Evolutionary conservation across 352 stramenopile genomes (phyloP), one percentile per base, ranked within the genome.

Genomic region (Peronospora tabacina): DNA sequence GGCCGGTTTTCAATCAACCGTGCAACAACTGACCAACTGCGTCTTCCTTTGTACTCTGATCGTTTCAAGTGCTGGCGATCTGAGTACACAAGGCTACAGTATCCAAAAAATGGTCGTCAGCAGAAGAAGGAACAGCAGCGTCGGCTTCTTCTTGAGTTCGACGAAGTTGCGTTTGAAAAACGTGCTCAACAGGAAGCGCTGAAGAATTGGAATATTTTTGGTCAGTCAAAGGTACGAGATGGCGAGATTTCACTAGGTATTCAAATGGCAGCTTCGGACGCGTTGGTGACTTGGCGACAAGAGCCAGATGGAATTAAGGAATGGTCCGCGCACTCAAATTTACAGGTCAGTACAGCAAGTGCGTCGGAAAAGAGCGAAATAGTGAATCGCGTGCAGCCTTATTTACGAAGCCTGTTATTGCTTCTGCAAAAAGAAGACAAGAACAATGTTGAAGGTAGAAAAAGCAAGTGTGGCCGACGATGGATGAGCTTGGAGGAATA

Each of bases 401-500:
- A 75, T 62, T 46, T 82, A 52, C 59, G 64, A 44, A 63, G 44
- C 48, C 29, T 80, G 19, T 43, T 46, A n/a, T 54, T 58, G 13
- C 44, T 68, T 6, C 36, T 72, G 16, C 60, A 50, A 43, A 66
- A 57, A 20, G 54, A 63, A 17, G 49, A 61, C 40, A 69, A 57
- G 41, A 62, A 67, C 11, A 58, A 61, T 49, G 44, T 48, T 45
- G 55, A 61, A 32, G 19, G 47, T 40, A 46, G 35, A 50, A 61
- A 48, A 46, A 32, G 11, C 6, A 41, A 40, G 10, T 52, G 61
- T 42, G 52, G 55, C 43, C 58, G 46, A 42, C 58, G 47, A 32
- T 81, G 70, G 70, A 70, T 81, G 52, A 76, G 42, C 36, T 75
- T 81, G 42, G 41, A 61, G 29, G 56, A 76, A 8, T 78, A 63